Conservation (phyloP, 352 stramenopile genomes). For the Pythium sukuiense region DNA sequence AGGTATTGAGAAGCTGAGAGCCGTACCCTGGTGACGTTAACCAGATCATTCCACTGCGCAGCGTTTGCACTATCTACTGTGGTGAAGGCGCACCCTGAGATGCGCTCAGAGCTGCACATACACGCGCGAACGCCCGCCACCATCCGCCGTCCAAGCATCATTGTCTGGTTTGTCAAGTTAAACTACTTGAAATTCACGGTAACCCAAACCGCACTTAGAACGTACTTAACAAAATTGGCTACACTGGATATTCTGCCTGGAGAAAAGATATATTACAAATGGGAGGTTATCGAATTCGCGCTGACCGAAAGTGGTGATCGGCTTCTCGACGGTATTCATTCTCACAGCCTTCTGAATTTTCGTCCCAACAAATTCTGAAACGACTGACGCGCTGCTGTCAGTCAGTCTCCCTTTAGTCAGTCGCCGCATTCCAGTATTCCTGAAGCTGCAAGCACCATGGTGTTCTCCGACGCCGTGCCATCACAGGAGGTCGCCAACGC, state of each 20-base stretch:
- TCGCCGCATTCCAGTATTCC: too few relatives aligned
- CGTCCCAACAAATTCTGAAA: too few relatives aligned
- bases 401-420: too few relatives aligned
- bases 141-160: slow-evolving; percentile 9
- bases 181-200: background rate
- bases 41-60: slow-evolving; percentile 57
- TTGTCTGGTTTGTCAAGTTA: background rate
- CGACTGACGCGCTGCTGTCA: too few relatives aligned
- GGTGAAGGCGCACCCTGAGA: slow-evolving; percentile 1
- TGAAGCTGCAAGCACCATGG: background rate
- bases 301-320: too few relatives aligned
- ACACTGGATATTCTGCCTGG: background rate
- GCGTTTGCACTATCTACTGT: background rate
- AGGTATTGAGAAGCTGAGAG: background rate
- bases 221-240: slow-evolving; percentile 9
- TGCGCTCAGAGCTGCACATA: background rate
- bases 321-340: too few relatives aligned
- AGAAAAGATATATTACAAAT: too few relatives aligned
- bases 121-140: slow-evolving; percentile 5
- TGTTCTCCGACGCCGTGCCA: background rate
- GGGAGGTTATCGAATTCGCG: too few relatives aligned
- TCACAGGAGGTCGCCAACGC: background rate
- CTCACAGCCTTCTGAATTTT: too few relatives aligned
- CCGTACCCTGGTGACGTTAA: slow-evolving; percentile 59
- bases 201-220: background rate